phyloP scores from a whole-genome alignment of 2,329 filamentous ascomycete genomes.

The Botrytis elliptica region DNA sequence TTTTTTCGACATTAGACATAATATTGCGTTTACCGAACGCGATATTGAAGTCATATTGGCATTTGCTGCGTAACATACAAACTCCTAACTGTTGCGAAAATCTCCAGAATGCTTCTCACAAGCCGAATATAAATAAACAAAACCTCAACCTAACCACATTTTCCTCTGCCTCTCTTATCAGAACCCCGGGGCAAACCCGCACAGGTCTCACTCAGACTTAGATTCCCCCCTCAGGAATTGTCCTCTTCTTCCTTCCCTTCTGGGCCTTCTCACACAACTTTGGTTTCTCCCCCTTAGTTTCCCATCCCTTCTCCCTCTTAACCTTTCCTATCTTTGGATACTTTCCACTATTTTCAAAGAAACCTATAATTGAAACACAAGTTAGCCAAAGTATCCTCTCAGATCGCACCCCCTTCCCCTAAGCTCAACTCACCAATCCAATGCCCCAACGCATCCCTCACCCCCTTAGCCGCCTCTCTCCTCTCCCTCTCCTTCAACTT shows the following conservation, averaged over 20 bases:
- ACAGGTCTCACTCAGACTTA: neutral
- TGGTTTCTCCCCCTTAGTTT: slow-evolving; percentile 52
- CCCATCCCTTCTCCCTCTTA: slow-evolving; percentile 58
- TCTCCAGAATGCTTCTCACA: neutral
- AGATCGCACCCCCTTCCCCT: too few species aligned
- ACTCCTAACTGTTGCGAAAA: neutral
- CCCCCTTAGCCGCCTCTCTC: slow-evolving; percentile 61
- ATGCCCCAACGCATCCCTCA: slow-evolving; percentile 67
- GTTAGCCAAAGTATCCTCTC: slow-evolving; percentile 44
- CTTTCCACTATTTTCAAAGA: slow-evolving; percentile 77
- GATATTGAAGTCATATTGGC: neutral
- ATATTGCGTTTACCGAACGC: too few species aligned
- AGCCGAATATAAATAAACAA: neutral
- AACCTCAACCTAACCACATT: neutral
- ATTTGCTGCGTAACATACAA: neutral
- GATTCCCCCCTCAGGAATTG: slow-evolving; percentile 38
- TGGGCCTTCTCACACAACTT: slow-evolving; percentile 68
- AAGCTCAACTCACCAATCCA: slow-evolving; percentile 49
- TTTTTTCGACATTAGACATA: too few species aligned
- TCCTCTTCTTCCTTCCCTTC: slow-evolving; percentile 53
- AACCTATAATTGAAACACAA: slow-evolving; percentile 75
- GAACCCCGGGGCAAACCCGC: neutral
- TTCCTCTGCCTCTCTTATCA: neutral
- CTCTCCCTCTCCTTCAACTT: slow-evolving; percentile 60
- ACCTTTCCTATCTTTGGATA: slow-evolving; percentile 81